These are phyloP conservation scores for Fusarium caatingaense DNA, from an alignment of 2,329 filamentous ascomycete genomes.

Conservation along the genomic window DNA sequence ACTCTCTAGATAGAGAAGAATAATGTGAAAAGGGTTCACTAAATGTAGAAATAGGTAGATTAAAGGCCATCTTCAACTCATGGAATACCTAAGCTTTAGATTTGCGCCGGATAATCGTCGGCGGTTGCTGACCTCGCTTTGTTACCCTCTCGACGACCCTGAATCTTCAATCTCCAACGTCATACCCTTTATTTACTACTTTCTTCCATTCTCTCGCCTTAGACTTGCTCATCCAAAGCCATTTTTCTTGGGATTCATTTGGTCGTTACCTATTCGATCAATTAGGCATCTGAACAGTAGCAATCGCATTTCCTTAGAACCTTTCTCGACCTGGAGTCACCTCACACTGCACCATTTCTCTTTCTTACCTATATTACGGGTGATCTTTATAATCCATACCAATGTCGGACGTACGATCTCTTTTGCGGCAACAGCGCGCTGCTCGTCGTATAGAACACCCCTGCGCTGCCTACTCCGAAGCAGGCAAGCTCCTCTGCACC, in stretches of 20 bases:
- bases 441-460: conserved; percentile 78
- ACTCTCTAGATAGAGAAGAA: not conserved
- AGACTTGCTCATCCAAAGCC: not conserved
- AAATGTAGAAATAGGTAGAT: not conserved
- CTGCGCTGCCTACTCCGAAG: conserved; percentile 73
- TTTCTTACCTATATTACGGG: conserved; percentile 3
- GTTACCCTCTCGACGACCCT: conserved; percentile 29
- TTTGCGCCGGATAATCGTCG: conserved; percentile 49
- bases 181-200: conserved; percentile 24
- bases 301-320: not conserved
- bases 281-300: conserved; percentile 3
- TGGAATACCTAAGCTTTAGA: not conserved
- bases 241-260: not conserved
- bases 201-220: conserved; percentile 9
- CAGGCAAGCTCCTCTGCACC: conserved; percentile 75
- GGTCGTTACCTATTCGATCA: not conserved
- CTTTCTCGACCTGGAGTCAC: conserved; percentile 25
- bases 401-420: conserved; percentile 84
- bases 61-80: not conserved
- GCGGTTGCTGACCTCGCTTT: conserved; percentile 34
- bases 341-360: not conserved
- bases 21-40: not conserved
- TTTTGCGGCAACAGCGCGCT: conserved; percentile 81
- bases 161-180: conserved; percentile 20
- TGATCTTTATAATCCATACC: conserved; percentile 1